Conservation (phyloP, 2,329 filamentous ascomycete species). For the Monosporascus sp. region DNA sequence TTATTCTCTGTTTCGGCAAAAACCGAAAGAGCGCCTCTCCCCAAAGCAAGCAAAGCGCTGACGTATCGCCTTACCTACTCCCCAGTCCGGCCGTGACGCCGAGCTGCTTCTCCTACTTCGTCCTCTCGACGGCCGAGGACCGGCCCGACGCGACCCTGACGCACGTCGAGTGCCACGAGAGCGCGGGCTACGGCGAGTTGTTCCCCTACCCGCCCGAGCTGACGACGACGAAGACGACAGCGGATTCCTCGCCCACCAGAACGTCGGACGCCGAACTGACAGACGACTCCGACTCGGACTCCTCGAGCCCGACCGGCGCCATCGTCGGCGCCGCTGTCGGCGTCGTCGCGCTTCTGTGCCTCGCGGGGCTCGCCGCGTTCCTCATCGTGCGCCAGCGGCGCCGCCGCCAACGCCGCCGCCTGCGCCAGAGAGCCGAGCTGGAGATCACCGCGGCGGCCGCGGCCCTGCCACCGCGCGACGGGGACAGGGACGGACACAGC, state of each 20-base stretch:
- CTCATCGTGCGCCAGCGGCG: slow-evolving; percentile 5
- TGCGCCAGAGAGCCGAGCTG: neutral
- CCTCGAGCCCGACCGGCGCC: slow-evolving; percentile 9
- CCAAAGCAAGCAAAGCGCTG: neutral
- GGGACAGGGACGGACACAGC: slow-evolving; percentile 4
- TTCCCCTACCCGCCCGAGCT: slow-evolving; percentile 21
- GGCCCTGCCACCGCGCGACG: neutral
- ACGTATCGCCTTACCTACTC: neutral
- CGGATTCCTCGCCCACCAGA: neutral
- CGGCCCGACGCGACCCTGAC: slow-evolving; percentile 17
- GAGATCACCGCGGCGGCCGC: neutral
- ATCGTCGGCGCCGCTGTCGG: slow-evolving; percentile 18
- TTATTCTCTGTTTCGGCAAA: too few relatives aligned
- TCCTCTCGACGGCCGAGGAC: slow-evolving; percentile 9
- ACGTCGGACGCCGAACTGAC: neutral
- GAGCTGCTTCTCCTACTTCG: slow-evolving; percentile 22
- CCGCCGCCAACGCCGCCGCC: slow-evolving; percentile 6
- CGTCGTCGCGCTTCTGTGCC: slow-evolving; percentile 10
- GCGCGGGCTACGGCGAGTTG: slow-evolving; percentile 18
- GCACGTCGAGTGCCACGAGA: slow-evolving; percentile 19
- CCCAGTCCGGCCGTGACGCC: slow-evolving; percentile 13
- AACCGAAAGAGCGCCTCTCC: too few relatives aligned
- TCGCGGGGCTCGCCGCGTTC: slow-evolving; percentile 6
- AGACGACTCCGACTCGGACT: neutral
- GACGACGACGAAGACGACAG: slow-evolving; percentile 8